Evolutionary conservation across 2,329 filamentous ascomycete genomes (phyloP), one percentile per base, ranked within the genome.

Genomic region (Cladosporium sp.): DNA sequence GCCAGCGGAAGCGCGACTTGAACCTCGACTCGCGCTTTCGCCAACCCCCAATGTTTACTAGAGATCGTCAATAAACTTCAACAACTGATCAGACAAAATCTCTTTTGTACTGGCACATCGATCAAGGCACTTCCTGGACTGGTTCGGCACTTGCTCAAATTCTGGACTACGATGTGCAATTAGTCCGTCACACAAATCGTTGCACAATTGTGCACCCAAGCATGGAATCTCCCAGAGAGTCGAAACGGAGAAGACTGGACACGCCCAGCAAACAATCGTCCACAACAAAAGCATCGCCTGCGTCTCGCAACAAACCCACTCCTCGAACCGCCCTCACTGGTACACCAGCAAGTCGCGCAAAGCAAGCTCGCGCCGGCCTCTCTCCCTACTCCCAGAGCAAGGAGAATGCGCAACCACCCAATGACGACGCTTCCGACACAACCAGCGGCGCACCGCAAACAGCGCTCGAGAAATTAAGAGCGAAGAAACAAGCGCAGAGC

Each of bases 221-320:
- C 4, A 65, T 65, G 62, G 55, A 59, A 17, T 52, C 60, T 11
- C 43, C 58, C 3, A 54, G 63, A 53, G 59, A 60, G 30, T 40
- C 56, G 27, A 66, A 68, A 51, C 57, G 65, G 17, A 55, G 64
- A 22, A 64, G 61, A 44, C 54, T 66, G 32, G 63, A 64, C 45
- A 53, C 53, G 5, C 48, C 55, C 13, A 47, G 20, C 42, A 51
- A 50, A 27, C 51, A 39, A 11, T 39, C 18, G 30, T 47, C 48
- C 22, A 44, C 34, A 41, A 44, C 34, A 30, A 50, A 48, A 29
- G 50, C 41, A 8, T 37, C 17, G 32, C 49, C 47, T 27, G 47
- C 34, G 54, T 44, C 43, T 52, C 51, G 29, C 43, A 54, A 39
- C 41, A 50, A 12, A 18, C 44, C 22, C 27, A 38, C 27, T 44